Evolutionary conservation across 2,329 filamentous ascomycete species (phyloP), one percentile per base, ranked within the genome.

Genomic region (Sclerotinia subarctica): DNA sequence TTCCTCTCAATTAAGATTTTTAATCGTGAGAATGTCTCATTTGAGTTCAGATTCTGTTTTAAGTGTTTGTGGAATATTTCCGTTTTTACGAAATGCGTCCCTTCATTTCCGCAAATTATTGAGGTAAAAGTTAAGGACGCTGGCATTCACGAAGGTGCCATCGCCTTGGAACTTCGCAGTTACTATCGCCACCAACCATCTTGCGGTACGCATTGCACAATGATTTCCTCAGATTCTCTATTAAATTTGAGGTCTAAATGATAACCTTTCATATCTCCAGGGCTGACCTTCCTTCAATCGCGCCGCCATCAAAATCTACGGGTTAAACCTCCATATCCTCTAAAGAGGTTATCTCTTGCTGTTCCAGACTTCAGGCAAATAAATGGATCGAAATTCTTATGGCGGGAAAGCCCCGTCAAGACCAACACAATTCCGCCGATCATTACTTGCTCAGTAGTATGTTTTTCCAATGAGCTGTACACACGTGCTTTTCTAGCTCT

Each of bases 211-310:
- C 38, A 47, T 7, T 17, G 17, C 6, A 47, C 17, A 13, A 47
- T 47, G 11, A 24, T 47, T 32, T 24, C 2, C 1, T 1, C 21
- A 1, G 2, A 26, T n/a, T 32, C 7, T 13, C 53, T n/a, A 32
- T 35, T n/a, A 5, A 56, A 51, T 29, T 51, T 47, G 46, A 47
- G 29, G 5, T 58, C 58, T 47, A 47, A 29, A 24, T 35, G 8
- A 24, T 11, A 15, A 5, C 13, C 10, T 17, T 49, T 49, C 44
- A 38, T 62, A 49, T 62, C 26, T 24, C 21, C 19, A 49, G 58
- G 24, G 58, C 44, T 35, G 49, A n/a, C 32, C 2, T n/a, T 56
- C 62, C 49, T 54, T 64, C 49, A 11, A 64, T 35, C 54, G 24
- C 62, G 62, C 49, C 62, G 56, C 38, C 19, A 44, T 56, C 49